Conservation (phyloP, 805 yeast genomes). For the Saturnispora sanitii region DNA sequence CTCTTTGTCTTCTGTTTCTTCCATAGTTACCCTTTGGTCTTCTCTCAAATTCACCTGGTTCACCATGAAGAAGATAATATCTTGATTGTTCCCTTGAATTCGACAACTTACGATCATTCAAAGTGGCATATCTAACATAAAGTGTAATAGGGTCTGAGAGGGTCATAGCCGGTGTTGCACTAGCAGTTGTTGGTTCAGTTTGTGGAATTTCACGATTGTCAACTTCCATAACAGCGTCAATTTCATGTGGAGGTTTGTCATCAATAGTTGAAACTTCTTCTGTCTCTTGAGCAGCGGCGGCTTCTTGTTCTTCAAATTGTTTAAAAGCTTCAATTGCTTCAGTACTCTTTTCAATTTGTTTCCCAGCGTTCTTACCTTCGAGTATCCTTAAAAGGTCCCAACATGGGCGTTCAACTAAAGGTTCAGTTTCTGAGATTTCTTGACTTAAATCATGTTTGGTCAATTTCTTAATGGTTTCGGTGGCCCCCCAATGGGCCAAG, state of each 20-base stretch:
- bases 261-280: neutral
- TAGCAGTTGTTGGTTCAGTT: neutral
- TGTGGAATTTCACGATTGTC: neutral
- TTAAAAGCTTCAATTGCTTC: too few species aligned
- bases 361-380: constrained; percentile 2
- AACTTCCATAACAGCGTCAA: neutral
- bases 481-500: constrained; percentile 5
- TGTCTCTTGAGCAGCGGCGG: neutral
- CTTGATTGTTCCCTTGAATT: constrained; percentile 51
- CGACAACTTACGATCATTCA: constrained; percentile 45
- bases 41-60: constrained; percentile 42
- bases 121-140: constrained; percentile 40
- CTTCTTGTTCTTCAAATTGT: too few species aligned
- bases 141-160: constrained; percentile 25
- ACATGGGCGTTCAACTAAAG: constrained; percentile 7
- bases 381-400: constrained; percentile 12
- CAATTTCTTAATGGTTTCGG: constrained; percentile 1
- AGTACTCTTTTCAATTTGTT: neutral
- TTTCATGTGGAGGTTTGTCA: neutral
- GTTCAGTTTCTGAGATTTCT: neutral
- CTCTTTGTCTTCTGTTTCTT: constrained; percentile 14
- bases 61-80: constrained; percentile 62
- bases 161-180: neutral
- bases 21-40: too few species aligned
- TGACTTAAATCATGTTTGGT: neutral